These are phyloP conservation scores for Tagetes erecta DNA, from an alignment of 129 eudicot genomes.

Conservation along the genomic window DNA sequence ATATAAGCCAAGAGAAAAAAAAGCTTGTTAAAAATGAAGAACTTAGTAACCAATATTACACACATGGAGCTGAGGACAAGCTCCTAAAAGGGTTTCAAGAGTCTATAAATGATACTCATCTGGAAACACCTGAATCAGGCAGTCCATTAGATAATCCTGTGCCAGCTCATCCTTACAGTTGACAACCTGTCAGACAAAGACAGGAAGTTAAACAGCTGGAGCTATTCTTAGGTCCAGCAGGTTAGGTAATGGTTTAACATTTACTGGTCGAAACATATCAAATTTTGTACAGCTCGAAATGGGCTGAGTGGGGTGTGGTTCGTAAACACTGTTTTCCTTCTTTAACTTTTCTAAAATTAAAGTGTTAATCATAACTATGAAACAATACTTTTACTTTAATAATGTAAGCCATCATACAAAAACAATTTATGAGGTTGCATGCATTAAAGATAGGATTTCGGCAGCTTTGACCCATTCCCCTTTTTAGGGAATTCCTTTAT, in stretches of 20 bases:
- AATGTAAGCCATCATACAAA: no score
- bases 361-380: no score
- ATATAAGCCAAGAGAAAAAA: constrained; percentile 6
- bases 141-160: constrained; percentile 94
- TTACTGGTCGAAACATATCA: not conserved
- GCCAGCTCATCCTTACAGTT: constrained; percentile 98
- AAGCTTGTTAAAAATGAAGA: not conserved
- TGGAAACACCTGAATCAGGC: constrained; percentile 98
- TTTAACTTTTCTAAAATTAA: no score
- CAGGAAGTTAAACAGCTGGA: constrained; percentile 4
- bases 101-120: constrained; percentile 99
- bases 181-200: constrained; percentile 60
- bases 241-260: not conserved
- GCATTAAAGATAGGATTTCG: no score
- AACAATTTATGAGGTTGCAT: no score
- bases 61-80: constrained; percentile 98
- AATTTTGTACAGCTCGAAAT: not conserved
- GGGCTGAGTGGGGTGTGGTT: no score
- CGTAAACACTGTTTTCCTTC: no score
- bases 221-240: constrained; percentile 1
- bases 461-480: no score
- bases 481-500: no score
- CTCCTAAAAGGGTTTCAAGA: constrained; percentile 87
- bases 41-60: constrained; percentile 26
- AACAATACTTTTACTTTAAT: no score